Conservation (phyloP, 495 filamentous ascomycete genomes). For the Aspergillus indologenus region DNA sequence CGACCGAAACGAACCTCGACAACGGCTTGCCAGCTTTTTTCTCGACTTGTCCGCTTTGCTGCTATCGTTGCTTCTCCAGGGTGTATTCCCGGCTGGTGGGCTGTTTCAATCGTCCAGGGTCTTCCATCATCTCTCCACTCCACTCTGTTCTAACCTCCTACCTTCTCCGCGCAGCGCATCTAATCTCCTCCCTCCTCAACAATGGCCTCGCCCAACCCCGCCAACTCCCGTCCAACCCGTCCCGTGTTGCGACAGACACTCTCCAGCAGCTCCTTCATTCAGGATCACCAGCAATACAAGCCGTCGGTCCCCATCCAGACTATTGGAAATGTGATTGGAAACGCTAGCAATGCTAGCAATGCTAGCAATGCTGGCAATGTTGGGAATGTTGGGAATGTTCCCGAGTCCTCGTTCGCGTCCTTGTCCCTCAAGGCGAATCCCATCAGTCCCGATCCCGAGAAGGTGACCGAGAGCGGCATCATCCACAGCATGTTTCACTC, state of each 20-base stretch:
- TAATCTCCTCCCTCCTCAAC: background rate
- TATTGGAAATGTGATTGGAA: slow-evolving; percentile 43
- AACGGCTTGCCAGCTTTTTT: background rate
- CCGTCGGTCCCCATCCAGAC: slow-evolving; percentile 47
- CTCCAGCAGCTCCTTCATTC: slow-evolving; percentile 66
- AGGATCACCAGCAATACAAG: slow-evolving; percentile 73
- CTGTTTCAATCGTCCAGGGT: slow-evolving; percentile 13
- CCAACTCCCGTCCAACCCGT: slow-evolving; percentile 27
- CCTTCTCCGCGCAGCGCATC: slow-evolving; percentile 1
- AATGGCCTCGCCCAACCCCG: slow-evolving; percentile 33
- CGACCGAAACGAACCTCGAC: background rate
- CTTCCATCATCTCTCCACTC: slow-evolving; percentile 6
- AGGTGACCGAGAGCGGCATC: slow-evolving; percentile 43
- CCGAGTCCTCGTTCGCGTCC: slow-evolving; percentile 18
- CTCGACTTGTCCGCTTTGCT: background rate
- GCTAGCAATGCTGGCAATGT: too few species aligned
- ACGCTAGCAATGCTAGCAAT: too few species aligned
- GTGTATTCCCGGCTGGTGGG: slow-evolving; percentile 13
- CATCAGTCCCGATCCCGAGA: slow-evolving; percentile 43
- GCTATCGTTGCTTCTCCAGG: slow-evolving; percentile 7
- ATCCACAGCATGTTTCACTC: slow-evolving; percentile 45
- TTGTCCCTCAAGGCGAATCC: slow-evolving; percentile 37
- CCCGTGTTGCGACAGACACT: slow-evolving; percentile 47
- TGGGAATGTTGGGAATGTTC: slow-evolving; percentile 26
- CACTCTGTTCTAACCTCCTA: background rate